Evolutionary conservation across 2,329 filamentous ascomycete genomes (phyloP), one percentile per base, ranked within the genome.

Genomic region (Decorospora gaudefroyi): DNA sequence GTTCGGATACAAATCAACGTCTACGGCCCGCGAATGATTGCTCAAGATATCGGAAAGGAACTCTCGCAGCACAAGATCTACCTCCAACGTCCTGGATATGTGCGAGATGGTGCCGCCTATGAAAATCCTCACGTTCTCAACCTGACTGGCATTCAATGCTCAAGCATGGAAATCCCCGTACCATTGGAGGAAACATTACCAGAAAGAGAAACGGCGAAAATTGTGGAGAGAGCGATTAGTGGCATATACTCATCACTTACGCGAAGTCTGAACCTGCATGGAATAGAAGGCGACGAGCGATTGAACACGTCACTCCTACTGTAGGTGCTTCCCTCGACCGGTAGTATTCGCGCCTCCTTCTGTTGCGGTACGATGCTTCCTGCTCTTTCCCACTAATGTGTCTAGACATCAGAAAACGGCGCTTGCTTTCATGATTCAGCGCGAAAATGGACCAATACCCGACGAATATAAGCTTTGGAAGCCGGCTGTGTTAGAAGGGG

Each of bases 371-470:
- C n/a, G n/a, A n/a, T n/a, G n/a, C n/a, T n/a, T n/a, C n/a, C n/a
- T n/a, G n/a, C n/a, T n/a, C n/a, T n/a, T n/a, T n/a, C n/a, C n/a
- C n/a, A n/a, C 23, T 40, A 19, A 39, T 13, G 4, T 23, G 27
- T 22, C 8, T 3, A 53, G 47, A 16, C 62, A 67, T 37, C 62
- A 67, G 26, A 64, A 57, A 33, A 42, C 46, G n/a, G 64, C 62
- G 0, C 51, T 65, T 3, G 53, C 62, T 7, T 67, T 67, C 44
- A 62, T 67, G 55, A 42, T 29, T 0, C 59, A 65, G 36, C 57
- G 64, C 6, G 64, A 67, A 31, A 54, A 51, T 26, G 69, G 67
- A 0, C 65, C 64, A 4, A 57, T 71, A 25, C 56, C 61, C 2
- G 49, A 51, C 0, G 44, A 60, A 3, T 68, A 60, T 26, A 42